Evolutionary conservation across 1,284 basidiomycete genomes (phyloP).

Genomic region (Porogramme epimiltina): DNA sequence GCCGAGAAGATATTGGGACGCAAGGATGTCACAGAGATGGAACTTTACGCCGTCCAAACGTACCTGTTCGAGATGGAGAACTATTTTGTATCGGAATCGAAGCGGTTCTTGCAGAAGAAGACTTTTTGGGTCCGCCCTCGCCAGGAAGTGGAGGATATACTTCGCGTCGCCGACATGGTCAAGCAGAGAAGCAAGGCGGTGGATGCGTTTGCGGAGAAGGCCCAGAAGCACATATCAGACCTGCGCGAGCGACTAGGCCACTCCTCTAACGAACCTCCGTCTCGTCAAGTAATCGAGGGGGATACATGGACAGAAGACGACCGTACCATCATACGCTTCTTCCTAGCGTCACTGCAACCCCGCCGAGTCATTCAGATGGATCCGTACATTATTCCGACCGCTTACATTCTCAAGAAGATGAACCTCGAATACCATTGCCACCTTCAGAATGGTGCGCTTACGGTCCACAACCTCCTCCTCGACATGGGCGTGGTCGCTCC

Average conservation of each 20-base stretch:
- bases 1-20: slow-evolving; percentile 41
- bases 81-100: slow-evolving; percentile 65
- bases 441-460: slow-evolving; percentile 37
- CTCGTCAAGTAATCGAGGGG: slow-evolving; percentile 30
- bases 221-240: slow-evolving; percentile 44
- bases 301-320: slow-evolving; percentile 54
- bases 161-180: slow-evolving; percentile 58
- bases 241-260: slow-evolving; percentile 30
- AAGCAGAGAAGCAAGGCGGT: slow-evolving; percentile 45
- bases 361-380: slow-evolving; percentile 64
- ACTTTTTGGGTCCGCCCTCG: slow-evolving; percentile 73
- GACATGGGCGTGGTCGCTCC: slow-evolving; percentile 74
- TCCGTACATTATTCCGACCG: slow-evolving; percentile 57
- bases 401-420: slow-evolving; percentile 66
- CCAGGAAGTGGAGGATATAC: slow-evolving; percentile 58
- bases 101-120: slow-evolving; percentile 57
- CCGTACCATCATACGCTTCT: slow-evolving; percentile 63
- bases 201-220: slow-evolving; percentile 60
- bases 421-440: slow-evolving; percentile 38
- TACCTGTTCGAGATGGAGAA: slow-evolving; percentile 68
- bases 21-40: slow-evolving; percentile 35
- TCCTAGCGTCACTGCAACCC: slow-evolving; percentile 64
- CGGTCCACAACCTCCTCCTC: slow-evolving; percentile 43
- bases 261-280: slow-evolving; percentile 38
- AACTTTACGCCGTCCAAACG: slow-evolving; percentile 71